Percentiles rank a stretch among this genome's conserved stretches.
These are phyloP conservation scores for Tulasnella sp. DNA, from an alignment of 768 basidiomycete species.

Conservation along the genomic window DNA sequence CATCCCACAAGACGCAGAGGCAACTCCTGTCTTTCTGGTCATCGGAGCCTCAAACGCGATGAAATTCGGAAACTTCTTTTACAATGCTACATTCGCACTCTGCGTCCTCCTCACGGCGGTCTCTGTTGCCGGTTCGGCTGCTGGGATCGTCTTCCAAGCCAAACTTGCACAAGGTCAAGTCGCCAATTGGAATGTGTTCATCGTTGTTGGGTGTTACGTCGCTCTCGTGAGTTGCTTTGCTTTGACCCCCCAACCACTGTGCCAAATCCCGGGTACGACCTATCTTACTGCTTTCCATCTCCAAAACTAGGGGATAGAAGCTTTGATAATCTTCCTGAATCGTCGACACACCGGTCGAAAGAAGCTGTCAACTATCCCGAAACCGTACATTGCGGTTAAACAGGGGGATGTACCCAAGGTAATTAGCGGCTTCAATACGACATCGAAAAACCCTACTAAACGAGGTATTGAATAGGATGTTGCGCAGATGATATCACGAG, in stretches of 20 bases:
- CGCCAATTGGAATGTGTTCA: slow-evolving; percentile 19
- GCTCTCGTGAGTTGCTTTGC: slow-evolving; percentile 15
- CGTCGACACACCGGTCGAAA: slow-evolving; percentile 10
- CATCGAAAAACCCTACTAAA: not conserved
- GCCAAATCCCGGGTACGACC: too few species aligned
- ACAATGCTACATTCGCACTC: slow-evolving; percentile 8
- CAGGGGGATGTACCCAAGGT: slow-evolving; percentile 18
- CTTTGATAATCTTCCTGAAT: slow-evolving; percentile 12
- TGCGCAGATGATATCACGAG: slow-evolving; percentile 9
- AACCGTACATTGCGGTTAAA: slow-evolving; percentile 14
- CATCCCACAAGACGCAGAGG: too few species aligned
- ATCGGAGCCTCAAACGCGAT: too few species aligned
- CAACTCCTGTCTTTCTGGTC: too few species aligned
- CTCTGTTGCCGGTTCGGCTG: slow-evolving; percentile 12
- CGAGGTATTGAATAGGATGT: slow-evolving; percentile 1
- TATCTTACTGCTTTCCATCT: not conserved
- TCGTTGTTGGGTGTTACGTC: slow-evolving; percentile 17
- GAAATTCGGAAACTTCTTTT: slow-evolving; percentile 1
- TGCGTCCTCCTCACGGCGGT: slow-evolving; percentile 8
- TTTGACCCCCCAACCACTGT: too few species aligned
- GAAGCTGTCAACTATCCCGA: slow-evolving; percentile 15
- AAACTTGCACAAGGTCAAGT: not conserved
- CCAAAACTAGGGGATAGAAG: slow-evolving; percentile 14
- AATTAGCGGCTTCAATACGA: not conserved
- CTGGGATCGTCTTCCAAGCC: slow-evolving; percentile 15